Percentiles rank a stretch among this genome's conserved stretches.
These are phyloP conservation scores for Cochlearia excelsa DNA, from an alignment of 345 rosid species.

Conservation along the genomic window DNA sequence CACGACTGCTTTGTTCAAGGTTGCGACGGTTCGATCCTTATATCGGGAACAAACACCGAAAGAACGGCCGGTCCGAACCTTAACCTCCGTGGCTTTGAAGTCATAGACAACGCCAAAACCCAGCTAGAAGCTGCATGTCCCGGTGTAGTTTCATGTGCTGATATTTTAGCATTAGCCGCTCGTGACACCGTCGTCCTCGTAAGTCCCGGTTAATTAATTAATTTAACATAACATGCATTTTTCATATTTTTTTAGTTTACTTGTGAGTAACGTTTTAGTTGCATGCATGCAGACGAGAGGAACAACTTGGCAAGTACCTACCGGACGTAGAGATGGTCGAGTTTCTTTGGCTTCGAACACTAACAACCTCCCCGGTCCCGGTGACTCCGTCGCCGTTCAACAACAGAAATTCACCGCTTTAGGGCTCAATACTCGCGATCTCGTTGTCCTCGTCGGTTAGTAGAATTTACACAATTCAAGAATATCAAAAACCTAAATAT, in stretches of 20 bases:
- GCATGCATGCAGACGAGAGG: slow-evolving; percentile 44
- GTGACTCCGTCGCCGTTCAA: slow-evolving; percentile 44
- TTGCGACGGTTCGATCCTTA: slow-evolving; percentile 8
- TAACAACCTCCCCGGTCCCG: slow-evolving; percentile 39
- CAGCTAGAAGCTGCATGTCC: neutral
- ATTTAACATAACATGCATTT: slow-evolving; percentile 3
- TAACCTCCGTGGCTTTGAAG: slow-evolving; percentile 3
- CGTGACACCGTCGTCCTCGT: slow-evolving; percentile 42
- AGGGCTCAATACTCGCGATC: slow-evolving; percentile 46
- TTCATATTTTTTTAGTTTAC: neutral
- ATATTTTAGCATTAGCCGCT: slow-evolving; percentile 38
- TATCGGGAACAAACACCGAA: slow-evolving; percentile 16
- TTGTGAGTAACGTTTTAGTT: slow-evolving; percentile 10
- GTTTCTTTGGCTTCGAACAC: slow-evolving; percentile 42
- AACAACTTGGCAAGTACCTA: slow-evolving; percentile 48
- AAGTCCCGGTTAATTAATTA: neutral
- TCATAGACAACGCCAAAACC: slow-evolving; percentile 4
- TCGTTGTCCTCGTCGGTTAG: slow-evolving; percentile 50
- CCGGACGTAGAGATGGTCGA: slow-evolving; percentile 50
- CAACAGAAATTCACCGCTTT: slow-evolving; percentile 39
- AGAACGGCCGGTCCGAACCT: slow-evolving; percentile 9
- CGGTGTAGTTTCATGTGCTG: slow-evolving; percentile 39
- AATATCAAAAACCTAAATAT: no score
- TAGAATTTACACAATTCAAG: neutral
- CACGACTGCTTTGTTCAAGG: slow-evolving; percentile 9